These are phyloP conservation scores for Neurospora sp. DNA, from an alignment of 495 filamentous ascomycete genomes.

Conservation along the genomic window DNA sequence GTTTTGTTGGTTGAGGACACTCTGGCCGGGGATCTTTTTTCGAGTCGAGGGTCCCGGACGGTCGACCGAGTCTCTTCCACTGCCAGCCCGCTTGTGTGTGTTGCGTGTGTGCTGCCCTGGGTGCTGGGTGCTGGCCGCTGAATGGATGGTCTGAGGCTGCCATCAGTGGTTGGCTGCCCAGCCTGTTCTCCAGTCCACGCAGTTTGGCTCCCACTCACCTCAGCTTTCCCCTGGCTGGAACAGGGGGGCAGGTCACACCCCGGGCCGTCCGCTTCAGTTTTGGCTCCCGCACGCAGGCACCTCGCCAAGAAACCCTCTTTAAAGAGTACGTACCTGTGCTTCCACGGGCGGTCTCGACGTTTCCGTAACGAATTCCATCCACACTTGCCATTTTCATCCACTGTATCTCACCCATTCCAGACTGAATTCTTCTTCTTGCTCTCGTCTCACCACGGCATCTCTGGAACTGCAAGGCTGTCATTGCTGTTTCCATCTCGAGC, in stretches of 20 bases:
- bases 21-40: conserved; percentile 3
- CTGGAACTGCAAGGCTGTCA: not conserved
- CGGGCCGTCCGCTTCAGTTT: not conserved
- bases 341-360: not conserved
- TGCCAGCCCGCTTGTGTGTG: not conserved
- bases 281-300: not conserved
- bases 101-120: not conserved
- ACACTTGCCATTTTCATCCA: not conserved
- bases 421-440: not conserved
- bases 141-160: not conserved
- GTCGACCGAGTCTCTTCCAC: not conserved
- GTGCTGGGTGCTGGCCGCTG: not conserved
- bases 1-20: conserved; percentile 7
- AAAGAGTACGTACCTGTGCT: not conserved
- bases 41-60: not conserved
- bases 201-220: not conserved
- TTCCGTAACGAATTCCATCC: not conserved
- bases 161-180: not conserved
- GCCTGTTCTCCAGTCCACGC: not conserved
- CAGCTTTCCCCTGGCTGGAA: not conserved
- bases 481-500: not conserved
- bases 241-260: not conserved
- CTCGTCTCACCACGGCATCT: not conserved
- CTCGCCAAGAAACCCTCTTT: not conserved
- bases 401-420: not conserved